Conservation (phyloP, 2,329 filamentous ascomycete species). For the Bipolaris oryzae region DNA sequence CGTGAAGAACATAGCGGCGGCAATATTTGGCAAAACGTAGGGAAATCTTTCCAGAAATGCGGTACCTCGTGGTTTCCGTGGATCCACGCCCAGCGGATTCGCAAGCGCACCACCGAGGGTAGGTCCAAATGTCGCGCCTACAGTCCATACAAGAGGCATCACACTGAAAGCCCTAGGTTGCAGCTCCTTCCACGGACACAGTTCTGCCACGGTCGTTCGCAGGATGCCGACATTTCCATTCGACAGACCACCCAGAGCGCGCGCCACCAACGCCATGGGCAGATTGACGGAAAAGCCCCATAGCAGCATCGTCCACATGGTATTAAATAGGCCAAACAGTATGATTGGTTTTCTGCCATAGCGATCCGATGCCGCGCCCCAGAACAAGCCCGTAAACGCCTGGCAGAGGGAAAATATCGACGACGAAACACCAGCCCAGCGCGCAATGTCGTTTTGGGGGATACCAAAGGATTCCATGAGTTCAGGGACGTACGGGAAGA, state of each 20-base stretch:
- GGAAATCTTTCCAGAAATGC: constrained; percentile 77
- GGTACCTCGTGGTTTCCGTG: constrained; percentile 66
- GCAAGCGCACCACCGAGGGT: constrained; percentile 85
- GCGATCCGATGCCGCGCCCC: constrained; percentile 82
- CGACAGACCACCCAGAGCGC: constrained; percentile 78
- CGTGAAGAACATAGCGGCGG: constrained; percentile 77
- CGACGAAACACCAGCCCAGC: constrained; percentile 85
- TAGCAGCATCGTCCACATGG: constrained; percentile 78
- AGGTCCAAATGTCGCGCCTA: constrained; percentile 87
- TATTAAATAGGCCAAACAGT: constrained; percentile 73
- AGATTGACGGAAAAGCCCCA: constrained; percentile 85
- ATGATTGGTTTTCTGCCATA: constrained; percentile 86
- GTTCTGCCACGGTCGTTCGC: constrained; percentile 87
- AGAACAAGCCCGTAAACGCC: constrained; percentile 83
- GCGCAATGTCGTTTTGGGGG: constrained; percentile 49
- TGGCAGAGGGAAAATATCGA: constrained; percentile 79
- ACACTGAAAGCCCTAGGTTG: constrained; percentile 89
- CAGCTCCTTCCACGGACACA: constrained; percentile 83
- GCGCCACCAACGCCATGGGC: constrained; percentile 76
- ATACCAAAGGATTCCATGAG: constrained; percentile 51
- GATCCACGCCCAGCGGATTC: constrained; percentile 76
- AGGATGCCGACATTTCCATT: constrained; percentile 90
- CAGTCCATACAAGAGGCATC: constrained; percentile 89
- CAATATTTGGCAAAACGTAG: constrained; percentile 82
- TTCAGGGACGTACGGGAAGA: constrained; percentile 87